Evolutionary conservation across 139 green algal genomes (phyloP).

Genomic region (Monoraphidium neglectum): DNA sequence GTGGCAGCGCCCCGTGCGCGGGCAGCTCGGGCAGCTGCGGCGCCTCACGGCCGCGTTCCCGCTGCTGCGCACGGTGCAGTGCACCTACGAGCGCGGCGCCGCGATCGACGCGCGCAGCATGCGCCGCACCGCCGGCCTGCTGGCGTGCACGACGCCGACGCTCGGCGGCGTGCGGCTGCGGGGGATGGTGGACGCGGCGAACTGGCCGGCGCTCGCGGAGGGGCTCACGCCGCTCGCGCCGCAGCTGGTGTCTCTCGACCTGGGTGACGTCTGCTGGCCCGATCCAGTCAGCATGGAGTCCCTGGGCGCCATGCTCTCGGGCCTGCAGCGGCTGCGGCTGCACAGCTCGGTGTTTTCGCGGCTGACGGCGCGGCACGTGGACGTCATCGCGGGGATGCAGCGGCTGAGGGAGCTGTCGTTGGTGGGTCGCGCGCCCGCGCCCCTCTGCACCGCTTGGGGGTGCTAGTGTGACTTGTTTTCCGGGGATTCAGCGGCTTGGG

Average conservation of each 20-base stretch:
- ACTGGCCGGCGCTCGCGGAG: constrained; percentile 13
- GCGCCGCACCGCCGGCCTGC: constrained; percentile 1
- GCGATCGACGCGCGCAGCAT: constrained; percentile 7
- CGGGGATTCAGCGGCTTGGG: too few relatives aligned
- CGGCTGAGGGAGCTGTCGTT: constrained; percentile 10
- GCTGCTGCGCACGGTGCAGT: constrained; percentile 1
- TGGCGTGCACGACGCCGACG: constrained; percentile 3
- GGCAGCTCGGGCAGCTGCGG: constrained; percentile 18
- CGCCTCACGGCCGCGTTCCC: constrained; percentile 10
- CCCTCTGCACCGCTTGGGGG: too few relatives aligned
- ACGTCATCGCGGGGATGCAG: constrained; percentile 1
- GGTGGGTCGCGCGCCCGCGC: too few relatives aligned
- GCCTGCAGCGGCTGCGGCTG: constrained; percentile 10
- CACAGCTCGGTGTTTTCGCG: constrained; percentile 12
- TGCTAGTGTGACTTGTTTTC: too few relatives aligned
- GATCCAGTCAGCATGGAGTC: constrained; percentile 1
- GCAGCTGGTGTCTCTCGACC: constrained; percentile 1
- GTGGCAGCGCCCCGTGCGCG: constrained; percentile 12
- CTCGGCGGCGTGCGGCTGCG: constrained; percentile 10
- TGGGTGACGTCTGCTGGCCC: constrained; percentile 27
- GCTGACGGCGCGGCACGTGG: constrained; percentile 11
- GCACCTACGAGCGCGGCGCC: not conserved
- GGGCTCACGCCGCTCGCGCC: constrained; percentile 8
- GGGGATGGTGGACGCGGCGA: constrained; percentile 6
- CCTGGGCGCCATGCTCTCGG: not conserved